Base-by-base conservation (phyloP, 1,284 basidiomycete species). In the Wolfiporia cocos region DNA sequence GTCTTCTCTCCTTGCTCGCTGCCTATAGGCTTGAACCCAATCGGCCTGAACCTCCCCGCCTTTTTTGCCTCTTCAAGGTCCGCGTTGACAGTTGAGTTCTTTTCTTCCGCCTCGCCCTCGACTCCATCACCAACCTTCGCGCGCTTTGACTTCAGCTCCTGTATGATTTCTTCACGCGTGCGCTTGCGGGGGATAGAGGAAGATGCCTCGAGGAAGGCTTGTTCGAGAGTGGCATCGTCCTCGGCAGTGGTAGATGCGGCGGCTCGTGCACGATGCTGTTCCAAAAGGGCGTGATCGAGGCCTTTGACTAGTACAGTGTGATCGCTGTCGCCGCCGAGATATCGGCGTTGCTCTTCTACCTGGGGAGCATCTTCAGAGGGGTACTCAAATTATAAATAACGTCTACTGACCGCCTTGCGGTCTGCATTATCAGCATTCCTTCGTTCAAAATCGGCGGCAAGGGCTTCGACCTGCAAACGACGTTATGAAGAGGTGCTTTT, bases 291-390 rank as follows among this genome's bases (percentile, higher is more conserved):
- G 57, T 84, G 78, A 57, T 96, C 92, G 24, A 96, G 78, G n/a
- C 92, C 89, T 54, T 92, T 94, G 31, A 93, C 89, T 3, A 93
- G 76, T 35, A 93, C 78, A 3, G 86, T 82, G 59, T 94, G 89
- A 41, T 83, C 76, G 32, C 80, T 78, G 61, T 95, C 91, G 26
- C 91, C 91, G n/a, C 92, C 92, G 1, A 94, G 75, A 60, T 90
- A 92, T 34, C 72, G 72, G 34, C 91, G 75, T 58, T 90, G 78
- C 44, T 81, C 74, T 41, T 91, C 87, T 14, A 92, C 66, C 81
- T 89, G 43, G n/a, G 43, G 20, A 17, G 14, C 28, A 20, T 33
- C 39, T 44, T 42, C 30, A 28, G 19, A 19, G 26, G 4, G 3
- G 22, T 42, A 42, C 3, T 3, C 14, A 29, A 21, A 7, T 3